Percentiles rank a stretch among this genome's conserved stretches.
These are phyloP conservation scores for Colletotrichum sp. DNA, from an alignment of 2,329 filamentous ascomycete species.

Conservation along the genomic window DNA sequence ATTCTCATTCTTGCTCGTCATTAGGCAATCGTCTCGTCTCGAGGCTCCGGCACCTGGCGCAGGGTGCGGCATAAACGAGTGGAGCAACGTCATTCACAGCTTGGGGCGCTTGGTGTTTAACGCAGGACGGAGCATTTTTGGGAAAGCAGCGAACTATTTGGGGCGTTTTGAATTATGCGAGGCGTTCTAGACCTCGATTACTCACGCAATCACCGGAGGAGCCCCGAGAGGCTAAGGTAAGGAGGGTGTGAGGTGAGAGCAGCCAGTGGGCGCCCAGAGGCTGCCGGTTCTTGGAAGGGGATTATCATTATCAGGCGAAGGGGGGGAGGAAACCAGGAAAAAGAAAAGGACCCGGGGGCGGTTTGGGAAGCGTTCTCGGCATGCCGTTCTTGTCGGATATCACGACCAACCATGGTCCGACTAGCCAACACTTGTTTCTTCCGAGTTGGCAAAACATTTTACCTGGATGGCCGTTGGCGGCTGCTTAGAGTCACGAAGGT, in stretches of 20 bases:
- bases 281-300: neutral
- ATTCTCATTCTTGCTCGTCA: neutral
- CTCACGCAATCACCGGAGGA: neutral
- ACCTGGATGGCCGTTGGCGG: neutral
- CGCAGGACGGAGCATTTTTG: neutral
- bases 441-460: neutral
- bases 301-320: neutral
- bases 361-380: neutral
- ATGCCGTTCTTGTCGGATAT: neutral
- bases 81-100: neutral
- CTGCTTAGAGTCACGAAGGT: neutral
- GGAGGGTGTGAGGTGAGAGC: neutral
- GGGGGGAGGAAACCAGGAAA: neutral
- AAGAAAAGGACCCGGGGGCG: neutral
- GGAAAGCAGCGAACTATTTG: neutral
- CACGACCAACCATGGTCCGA: neutral
- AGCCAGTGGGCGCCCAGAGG: neutral
- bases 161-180: slow-evolving; percentile 14
- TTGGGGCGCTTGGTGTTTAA: neutral
- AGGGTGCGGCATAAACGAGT: neutral
- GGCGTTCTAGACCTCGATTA: neutral
- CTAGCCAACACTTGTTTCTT: neutral
- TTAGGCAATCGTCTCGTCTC: neutral
- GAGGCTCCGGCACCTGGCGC: neutral
- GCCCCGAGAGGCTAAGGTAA: neutral